These are phyloP conservation scores for Globisporangium camurandrum DNA, from an alignment of 352 stramenopile genomes.

Conservation along the genomic window DNA sequence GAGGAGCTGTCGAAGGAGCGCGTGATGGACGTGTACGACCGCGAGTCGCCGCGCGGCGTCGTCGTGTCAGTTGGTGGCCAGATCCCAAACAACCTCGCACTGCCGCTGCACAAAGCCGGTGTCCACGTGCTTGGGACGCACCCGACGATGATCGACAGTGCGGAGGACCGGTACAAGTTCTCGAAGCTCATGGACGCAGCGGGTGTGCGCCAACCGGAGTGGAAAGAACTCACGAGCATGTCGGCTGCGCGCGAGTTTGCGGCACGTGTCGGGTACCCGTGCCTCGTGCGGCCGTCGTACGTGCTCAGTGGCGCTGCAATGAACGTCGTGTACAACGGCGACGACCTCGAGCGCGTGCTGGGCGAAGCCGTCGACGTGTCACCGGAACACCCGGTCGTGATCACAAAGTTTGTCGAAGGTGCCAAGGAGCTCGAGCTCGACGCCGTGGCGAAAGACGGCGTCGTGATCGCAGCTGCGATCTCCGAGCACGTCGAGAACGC, in stretches of 20 bases:
- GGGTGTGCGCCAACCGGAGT: conserved; percentile 75
- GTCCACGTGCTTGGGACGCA: conserved; percentile 80
- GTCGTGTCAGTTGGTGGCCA: conserved; percentile 93
- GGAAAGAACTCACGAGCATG: conserved; percentile 88
- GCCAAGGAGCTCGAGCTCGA: conserved; percentile 93
- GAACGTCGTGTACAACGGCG: conserved; percentile 95
- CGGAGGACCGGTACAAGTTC: conserved; percentile 93
- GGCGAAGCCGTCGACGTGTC: conserved; percentile 91
- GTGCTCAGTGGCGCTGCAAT: conserved; percentile 97
- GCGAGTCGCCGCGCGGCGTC: conserved; percentile 80
- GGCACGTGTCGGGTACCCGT: conserved; percentile 90
- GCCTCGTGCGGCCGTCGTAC: conserved; percentile 96
- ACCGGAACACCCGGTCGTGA: conserved; percentile 95
- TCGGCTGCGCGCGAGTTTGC: conserved; percentile 91
- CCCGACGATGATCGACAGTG: conserved; percentile 92
- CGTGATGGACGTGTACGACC: conserved; percentile 93
- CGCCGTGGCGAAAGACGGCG: conserved; percentile 81
- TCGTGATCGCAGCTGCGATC: conserved; percentile 87
- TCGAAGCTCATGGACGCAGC: conserved; percentile 94
- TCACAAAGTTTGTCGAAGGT: conserved; percentile 94
- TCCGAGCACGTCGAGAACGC: conserved; percentile 93
- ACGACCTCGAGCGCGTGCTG: conserved; percentile 84
- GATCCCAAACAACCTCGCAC: conserved; percentile 95
- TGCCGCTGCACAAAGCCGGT: conserved; percentile 84
- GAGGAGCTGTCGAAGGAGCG: conserved; percentile 93